Base-by-base conservation (phyloP, 495 filamentous ascomycete genomes). In the Aspergillus nanangensis region DNA sequence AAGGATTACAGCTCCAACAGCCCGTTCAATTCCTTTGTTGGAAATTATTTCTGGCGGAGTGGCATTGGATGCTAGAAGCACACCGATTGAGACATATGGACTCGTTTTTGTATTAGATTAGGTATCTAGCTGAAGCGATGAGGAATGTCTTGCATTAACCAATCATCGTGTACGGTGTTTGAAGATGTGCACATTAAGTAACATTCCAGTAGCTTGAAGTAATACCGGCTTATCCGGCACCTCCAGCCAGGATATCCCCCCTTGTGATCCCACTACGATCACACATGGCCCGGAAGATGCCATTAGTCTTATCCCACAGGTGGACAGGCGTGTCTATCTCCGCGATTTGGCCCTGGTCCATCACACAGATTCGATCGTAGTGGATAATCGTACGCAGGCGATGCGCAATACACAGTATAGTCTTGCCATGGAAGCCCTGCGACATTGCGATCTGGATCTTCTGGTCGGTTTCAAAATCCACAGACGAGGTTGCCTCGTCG, bases 401-500 rank as follows among this genome's bases (percentile, higher is more conserved):
- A 66, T 97, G 92, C 14, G 92, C 92, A 63, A 98, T 96, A 65
- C 90, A 95, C 38, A 98, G 70, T 46, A 98, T 59, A 32, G 92
- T 98, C 74, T 86, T 88, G 31, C 90, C 93, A 46, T 78, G 74
- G 69, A 98, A 98, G 0, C 85, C 93, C n/a, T 79, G 76, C 2
- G 86, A 83, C 65, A 98, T 96, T 4, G 92, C 95, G 33, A 71
- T 70, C 70, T 98, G 93, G 63, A 98, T 95, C 76, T 90, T 91
- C 66, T 87, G 81, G 52, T 98, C 92, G 9, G 93, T 98, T 61
- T 95, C 92, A 68, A 96, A 91, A 65, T 98, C 92, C 4, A 98
- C 90, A 4, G 80, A 86, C 4, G 82, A 88, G 0, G 92, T 98
- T 0, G 93, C 92, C 66, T 96, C 93, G 70, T 98, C 92, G 65